phyloP scores from a whole-genome alignment of 176 grass and related monocot species.

The Oryza meyeriana region DNA sequence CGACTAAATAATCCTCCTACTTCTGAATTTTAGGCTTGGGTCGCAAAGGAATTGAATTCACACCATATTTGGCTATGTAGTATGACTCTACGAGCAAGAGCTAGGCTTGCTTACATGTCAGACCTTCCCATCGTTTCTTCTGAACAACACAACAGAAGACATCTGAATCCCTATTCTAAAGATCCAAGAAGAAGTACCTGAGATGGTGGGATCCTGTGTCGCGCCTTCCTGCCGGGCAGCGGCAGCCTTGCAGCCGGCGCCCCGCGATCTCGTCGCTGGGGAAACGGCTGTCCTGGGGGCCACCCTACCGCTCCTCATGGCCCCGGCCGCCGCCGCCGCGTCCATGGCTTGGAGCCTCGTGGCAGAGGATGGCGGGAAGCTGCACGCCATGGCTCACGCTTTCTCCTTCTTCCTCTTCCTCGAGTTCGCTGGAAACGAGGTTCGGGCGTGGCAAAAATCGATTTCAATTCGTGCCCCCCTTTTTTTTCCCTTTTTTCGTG shows the following conservation, averaged over 20 bases:
- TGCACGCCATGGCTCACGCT: conserved; percentile 62
- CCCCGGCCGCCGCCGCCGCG: conserved; percentile 9
- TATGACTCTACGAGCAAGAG: neutral
- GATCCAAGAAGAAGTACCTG: conserved; percentile 37
- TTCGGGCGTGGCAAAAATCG: neutral
- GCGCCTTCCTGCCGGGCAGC: conserved; percentile 58
- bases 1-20: neutral
- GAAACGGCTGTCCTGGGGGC: conserved; percentile 24
- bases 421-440: neutral
- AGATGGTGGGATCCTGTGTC: conserved; percentile 45
- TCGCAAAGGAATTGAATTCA: neutral
- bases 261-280: conserved; percentile 18
- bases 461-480: neutral
- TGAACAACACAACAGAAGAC: neutral
- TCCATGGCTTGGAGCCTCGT: conserved; percentile 60
- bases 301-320: conserved; percentile 36
- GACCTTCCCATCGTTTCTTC: neutral
- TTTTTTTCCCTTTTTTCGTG: neutral
- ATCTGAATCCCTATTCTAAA: neutral
- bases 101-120: neutral
- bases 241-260: conserved; percentile 46
- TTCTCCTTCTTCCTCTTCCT: neutral
- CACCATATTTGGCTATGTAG: neutral
- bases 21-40: neutral
- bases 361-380: conserved; percentile 62